phyloP scores from a whole-genome alignment of 2,329 filamentous ascomycete species.

The Monosporascus cannonballus region DNA sequence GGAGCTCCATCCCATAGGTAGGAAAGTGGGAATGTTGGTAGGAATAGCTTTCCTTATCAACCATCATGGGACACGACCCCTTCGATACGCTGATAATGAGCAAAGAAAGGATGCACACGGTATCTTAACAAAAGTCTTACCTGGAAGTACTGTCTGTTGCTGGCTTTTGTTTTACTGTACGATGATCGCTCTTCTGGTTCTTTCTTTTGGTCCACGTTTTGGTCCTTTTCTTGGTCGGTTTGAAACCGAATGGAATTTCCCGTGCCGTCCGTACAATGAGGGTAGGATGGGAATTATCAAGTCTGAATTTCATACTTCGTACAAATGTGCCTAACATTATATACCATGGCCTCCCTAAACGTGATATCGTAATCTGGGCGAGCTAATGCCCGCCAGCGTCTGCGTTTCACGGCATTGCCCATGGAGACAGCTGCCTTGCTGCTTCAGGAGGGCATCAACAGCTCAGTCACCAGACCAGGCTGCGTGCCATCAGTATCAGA shows the following conservation, averaged over 20 bases:
- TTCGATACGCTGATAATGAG: conserved; percentile 12
- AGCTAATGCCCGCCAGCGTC: no score
- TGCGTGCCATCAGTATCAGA: no score
- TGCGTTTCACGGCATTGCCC: no score
- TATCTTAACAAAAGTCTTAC: conserved; percentile 1
- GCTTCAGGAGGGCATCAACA: no score
- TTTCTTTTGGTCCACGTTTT: no score
- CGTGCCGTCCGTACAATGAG: background rate
- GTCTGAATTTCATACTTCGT: background rate
- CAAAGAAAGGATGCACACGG: conserved; percentile 11
- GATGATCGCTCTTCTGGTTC: background rate
- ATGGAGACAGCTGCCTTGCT: no score
- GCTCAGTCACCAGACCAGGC: no score
- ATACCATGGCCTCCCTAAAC: no score
- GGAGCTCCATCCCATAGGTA: conserved; percentile 2
- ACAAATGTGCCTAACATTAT: no score
- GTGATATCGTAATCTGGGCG: no score
- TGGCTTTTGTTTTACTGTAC: background rate
- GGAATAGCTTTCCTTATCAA: conserved; percentile 7
- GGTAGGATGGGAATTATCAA: background rate
- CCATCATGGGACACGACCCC: conserved; percentile 8
- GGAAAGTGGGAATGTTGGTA: conserved; percentile 3
- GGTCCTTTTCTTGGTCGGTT: background rate
- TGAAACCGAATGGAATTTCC: background rate
- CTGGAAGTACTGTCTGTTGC: background rate